phyloP scores from a whole-genome alignment of 2,329 filamentous ascomycete species.

The Helminthosporium solani region DNA sequence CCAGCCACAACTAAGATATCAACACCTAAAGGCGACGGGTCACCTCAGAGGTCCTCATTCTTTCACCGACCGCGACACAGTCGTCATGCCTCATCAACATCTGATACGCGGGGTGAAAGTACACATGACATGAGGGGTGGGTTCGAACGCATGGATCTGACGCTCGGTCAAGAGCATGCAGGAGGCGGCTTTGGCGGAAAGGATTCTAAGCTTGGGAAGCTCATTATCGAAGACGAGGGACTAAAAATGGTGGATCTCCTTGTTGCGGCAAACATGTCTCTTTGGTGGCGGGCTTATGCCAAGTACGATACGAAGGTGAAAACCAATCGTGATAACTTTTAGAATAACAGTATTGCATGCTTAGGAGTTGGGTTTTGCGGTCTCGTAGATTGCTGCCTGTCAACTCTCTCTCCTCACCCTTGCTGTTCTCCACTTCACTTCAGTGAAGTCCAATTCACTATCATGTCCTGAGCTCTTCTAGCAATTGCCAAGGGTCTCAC shows the following conservation, averaged over 20 bases:
- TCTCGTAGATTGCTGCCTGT: too few species aligned
- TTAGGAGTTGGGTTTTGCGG: neutral
- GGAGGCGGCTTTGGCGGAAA: conserved; percentile 85
- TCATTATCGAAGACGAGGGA: conserved; percentile 86
- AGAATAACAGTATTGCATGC: neutral
- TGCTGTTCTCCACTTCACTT: too few species aligned
- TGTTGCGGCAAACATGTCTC: conserved; percentile 84
- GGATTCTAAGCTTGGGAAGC: conserved; percentile 87
- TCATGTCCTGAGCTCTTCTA: too few species aligned
- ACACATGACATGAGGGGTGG: conserved; percentile 29
- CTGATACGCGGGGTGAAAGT: conserved; percentile 18
- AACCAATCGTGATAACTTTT: conserved; percentile 9
- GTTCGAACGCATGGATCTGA: conserved; percentile 64
- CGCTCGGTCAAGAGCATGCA: conserved; percentile 76
- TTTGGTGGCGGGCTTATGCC: conserved; percentile 93
- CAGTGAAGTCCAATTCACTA: too few species aligned
- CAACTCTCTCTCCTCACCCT: too few species aligned
- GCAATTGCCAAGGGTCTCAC: too few species aligned
- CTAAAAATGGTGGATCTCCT: conserved; percentile 93
- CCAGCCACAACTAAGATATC: conserved; percentile 54
- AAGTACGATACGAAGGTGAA: conserved; percentile 28
- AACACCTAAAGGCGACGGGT: conserved; percentile 35
- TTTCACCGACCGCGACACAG: conserved; percentile 33
- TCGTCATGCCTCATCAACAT: conserved; percentile 31
- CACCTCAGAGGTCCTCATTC: conserved; percentile 37